phyloP scores from a whole-genome alignment of 148 eudicot genomes.

The Chenopodium berlandieri region DNA sequence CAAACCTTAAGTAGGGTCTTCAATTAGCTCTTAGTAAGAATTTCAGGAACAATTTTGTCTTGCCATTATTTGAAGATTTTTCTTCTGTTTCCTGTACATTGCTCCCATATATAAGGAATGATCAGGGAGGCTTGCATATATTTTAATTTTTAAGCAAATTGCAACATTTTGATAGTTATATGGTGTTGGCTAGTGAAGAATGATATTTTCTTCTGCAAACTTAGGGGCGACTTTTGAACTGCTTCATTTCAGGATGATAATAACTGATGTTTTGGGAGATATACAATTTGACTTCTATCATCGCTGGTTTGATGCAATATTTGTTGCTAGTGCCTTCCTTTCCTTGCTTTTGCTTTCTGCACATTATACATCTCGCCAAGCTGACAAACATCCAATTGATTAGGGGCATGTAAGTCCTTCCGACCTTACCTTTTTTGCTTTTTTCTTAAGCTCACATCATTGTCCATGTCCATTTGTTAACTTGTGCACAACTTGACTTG shows the following conservation, averaged over 20 bases:
- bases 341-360: constrained; percentile 94
- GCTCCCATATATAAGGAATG: neutral
- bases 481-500: neutral
- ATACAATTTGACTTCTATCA: constrained; percentile 97
- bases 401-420: constrained; percentile 18
- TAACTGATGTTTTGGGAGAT: constrained; percentile 97
- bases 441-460: neutral
- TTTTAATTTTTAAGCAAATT: neutral
- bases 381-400: constrained; percentile 87
- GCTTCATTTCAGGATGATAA: constrained; percentile 66
- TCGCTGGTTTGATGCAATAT: constrained; percentile 98
- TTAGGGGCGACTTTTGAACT: neutral
- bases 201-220: neutral
- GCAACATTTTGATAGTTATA: neutral
- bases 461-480: neutral
- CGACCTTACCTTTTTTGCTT: neutral
- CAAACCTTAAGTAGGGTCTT: no score
- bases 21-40: neutral
- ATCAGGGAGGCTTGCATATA: neutral
- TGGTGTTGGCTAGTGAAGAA: neutral
- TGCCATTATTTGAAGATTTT: neutral
- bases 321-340: constrained; percentile 95
- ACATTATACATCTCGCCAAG: constrained; percentile 90
- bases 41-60: neutral
- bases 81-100: neutral